Percentiles rank a stretch among this genome's conserved stretches.
phyloP scores from a whole-genome alignment of 2,329 filamentous ascomycete species.

The Ophiostoma ulmi region DNA sequence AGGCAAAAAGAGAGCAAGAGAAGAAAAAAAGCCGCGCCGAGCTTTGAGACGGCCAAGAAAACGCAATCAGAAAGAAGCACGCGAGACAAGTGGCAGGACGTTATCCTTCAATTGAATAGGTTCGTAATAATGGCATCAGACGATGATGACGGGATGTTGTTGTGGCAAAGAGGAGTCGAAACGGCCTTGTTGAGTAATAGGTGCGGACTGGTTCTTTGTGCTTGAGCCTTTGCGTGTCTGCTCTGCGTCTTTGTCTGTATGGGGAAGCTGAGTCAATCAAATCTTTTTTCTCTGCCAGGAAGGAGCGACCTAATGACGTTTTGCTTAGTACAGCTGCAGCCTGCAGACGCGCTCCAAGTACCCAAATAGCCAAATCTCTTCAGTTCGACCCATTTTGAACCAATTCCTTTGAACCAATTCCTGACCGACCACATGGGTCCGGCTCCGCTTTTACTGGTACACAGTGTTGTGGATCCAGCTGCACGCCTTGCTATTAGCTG shows the following conservation, averaged over 20 bases:
- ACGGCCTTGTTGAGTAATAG: constrained; percentile 1
- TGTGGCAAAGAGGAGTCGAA: background rate
- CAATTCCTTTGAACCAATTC: background rate
- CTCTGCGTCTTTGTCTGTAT: background rate
- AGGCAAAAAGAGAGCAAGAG: background rate
- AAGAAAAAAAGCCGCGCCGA: background rate
- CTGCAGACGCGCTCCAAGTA: constrained; percentile 1
- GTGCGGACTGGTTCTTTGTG: background rate
- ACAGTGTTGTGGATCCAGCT: constrained; percentile 1
- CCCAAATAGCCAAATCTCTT: background rate
- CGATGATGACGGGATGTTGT: background rate
- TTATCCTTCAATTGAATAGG: background rate
- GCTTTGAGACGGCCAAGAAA: background rate
- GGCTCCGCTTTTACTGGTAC: constrained; percentile 18
- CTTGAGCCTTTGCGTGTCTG: too few species aligned
- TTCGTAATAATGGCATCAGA: background rate
- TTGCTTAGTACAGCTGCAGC: constrained; percentile 13
- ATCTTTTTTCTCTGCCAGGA: constrained; percentile 17
- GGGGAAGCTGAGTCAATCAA: constrained; percentile 18
- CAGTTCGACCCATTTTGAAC: too few species aligned
- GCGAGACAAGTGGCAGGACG: background rate
- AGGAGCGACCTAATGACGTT: constrained; percentile 21
- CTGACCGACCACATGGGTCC: constrained; percentile 20
- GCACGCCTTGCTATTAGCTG: constrained; percentile 14
- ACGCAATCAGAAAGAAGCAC: background rate